A percentile compares a stretch with the other conserved stretches of the same genome.
Evolutionary conservation across 257 asterid species (phyloP).

Genomic region (Paraleonurus japonicus): DNA sequence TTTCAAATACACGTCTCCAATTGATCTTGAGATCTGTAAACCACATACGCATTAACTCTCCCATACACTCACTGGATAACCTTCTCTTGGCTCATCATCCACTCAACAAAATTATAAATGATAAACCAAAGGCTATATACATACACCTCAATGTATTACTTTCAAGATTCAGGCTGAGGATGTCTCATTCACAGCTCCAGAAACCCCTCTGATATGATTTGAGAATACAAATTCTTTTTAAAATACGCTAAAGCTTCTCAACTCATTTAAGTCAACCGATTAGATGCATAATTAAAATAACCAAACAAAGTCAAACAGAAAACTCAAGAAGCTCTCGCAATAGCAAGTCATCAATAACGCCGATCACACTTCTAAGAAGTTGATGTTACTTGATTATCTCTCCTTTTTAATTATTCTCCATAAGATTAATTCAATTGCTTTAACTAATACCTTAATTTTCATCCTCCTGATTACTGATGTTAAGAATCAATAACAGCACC

Average conservation of each 20-base stretch:
- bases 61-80: too few relatives aligned
- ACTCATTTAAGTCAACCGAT: too few relatives aligned
- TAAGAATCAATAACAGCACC: background rate
- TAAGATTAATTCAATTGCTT: background rate
- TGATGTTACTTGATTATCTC: background rate
- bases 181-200: too few relatives aligned
- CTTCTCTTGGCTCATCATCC: too few relatives aligned
- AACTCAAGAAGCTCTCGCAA: background rate
- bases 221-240: too few relatives aligned
- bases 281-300: background rate
- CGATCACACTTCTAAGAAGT: background rate
- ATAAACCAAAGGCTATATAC: too few relatives aligned
- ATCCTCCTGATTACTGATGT: background rate
- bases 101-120: too few relatives aligned
- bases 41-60: background rate
- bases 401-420: background rate
- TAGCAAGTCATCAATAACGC: background rate
- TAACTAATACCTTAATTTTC: background rate
- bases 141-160: background rate
- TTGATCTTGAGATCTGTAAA: slow-evolving; percentile 58
- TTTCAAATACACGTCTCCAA: slow-evolving; percentile 66
- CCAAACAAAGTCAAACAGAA: background rate
- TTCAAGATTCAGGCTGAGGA: background rate
- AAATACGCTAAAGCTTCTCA: too few relatives aligned
- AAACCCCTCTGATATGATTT: too few relatives aligned